phyloP scores from a whole-genome alignment of 805 yeast species.

The Pichia scutulata region DNA sequence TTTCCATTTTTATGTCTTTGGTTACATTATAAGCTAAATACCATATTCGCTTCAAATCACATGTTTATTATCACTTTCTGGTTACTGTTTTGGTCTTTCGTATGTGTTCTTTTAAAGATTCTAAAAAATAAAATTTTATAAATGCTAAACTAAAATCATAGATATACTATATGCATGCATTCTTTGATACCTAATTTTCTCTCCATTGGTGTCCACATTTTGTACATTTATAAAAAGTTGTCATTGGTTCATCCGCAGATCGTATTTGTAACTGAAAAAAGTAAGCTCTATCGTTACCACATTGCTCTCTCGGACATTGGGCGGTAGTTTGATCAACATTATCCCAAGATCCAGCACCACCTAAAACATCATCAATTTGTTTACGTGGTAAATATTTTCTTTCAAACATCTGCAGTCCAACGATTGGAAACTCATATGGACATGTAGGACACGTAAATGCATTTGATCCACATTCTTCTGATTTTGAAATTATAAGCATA shows the following conservation, averaged over 20 bases:
- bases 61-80: no score
- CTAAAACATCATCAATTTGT: conserved; percentile 91
- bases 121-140: neutral
- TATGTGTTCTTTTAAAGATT: neutral
- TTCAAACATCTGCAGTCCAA: conserved; percentile 77
- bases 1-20: no score
- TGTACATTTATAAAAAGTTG: conserved; percentile 93
- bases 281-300: conserved; percentile 88
- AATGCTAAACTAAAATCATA: neutral
- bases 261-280: conserved; percentile 95
- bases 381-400: conserved; percentile 77
- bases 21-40: no score
- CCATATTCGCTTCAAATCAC: no score
- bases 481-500: conserved; percentile 69
- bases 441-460: conserved; percentile 87
- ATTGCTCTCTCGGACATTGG: conserved; percentile 81
- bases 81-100: neutral
- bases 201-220: conserved; percentile 95
- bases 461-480: conserved; percentile 44
- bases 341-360: conserved; percentile 98
- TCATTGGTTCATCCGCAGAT: conserved; percentile 99
- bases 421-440: conserved; percentile 88
- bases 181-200: conserved; percentile 53
- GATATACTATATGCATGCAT: neutral
- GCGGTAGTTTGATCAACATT: conserved; percentile 93